phyloP scores from a whole-genome alignment of 805 yeast genomes.

The Kluyveromyces dobzhanskii region DNA sequence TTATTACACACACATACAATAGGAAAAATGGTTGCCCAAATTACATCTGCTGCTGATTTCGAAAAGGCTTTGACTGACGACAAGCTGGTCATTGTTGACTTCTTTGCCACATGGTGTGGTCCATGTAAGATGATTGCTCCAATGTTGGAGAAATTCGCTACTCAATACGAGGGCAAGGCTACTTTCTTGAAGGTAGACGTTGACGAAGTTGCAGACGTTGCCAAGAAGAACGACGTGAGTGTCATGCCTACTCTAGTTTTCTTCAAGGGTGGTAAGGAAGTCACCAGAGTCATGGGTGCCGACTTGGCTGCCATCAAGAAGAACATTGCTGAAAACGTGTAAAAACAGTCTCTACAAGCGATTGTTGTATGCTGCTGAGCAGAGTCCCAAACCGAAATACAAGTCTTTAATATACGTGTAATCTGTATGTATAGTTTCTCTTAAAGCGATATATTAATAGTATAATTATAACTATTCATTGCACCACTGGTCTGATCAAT shows the following conservation, averaged over 20 bases:
- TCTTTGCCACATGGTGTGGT: conserved; percentile 97
- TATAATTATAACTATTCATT: no score
- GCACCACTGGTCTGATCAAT: no score
- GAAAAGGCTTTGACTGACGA: conserved; percentile 49
- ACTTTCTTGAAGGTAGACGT: conserved; percentile 84
- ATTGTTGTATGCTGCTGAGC: not conserved
- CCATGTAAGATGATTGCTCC: conserved; percentile 99
- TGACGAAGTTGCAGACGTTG: conserved; percentile 70
- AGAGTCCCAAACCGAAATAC: no score
- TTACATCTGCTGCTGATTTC: conserved; percentile 53
- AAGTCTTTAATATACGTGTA: not conserved
- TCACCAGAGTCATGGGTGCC: conserved; percentile 81
- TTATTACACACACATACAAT: not conserved
- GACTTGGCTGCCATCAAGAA: conserved; percentile 77
- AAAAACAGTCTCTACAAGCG: conserved; percentile 14
- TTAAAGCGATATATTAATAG: no score
- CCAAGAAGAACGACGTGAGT: conserved; percentile 51
- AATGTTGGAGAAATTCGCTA: conserved; percentile 71
- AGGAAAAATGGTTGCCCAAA: conserved; percentile 49
- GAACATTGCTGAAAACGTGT: conserved; percentile 47
- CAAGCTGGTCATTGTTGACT: conserved; percentile 85
- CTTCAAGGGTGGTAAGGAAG: conserved; percentile 75
- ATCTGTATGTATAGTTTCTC: no score
- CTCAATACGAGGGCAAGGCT: conserved; percentile 45
- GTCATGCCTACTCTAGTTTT: conserved; percentile 66